These are phyloP conservation scores for Posidonia australis DNA, from an alignment of 106 monocot genomes.

Conservation along the genomic window DNA sequence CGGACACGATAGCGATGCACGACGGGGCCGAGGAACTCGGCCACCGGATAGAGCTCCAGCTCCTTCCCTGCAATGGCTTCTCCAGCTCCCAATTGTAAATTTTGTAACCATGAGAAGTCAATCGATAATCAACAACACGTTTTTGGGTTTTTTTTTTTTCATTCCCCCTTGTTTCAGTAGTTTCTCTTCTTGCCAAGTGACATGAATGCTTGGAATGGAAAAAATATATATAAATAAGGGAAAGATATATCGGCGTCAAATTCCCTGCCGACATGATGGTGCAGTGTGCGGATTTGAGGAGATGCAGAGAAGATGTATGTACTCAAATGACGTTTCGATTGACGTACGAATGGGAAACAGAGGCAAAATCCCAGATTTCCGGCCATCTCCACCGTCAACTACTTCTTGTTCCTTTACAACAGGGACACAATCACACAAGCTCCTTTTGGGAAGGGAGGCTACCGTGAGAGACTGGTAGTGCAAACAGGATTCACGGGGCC, in stretches of 20 bases:
- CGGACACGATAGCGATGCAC: background rate
- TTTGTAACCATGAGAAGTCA: too few species aligned
- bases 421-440: background rate
- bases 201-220: too few species aligned
- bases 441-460: too few species aligned
- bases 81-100: background rate
- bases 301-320: background rate
- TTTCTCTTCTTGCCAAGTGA: too few species aligned
- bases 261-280: background rate
- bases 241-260: too few species aligned
- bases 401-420: background rate
- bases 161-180: background rate
- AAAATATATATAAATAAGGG: too few species aligned
- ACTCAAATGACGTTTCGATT: conserved; percentile 8
- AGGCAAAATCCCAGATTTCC: conserved; percentile 7
- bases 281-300: background rate
- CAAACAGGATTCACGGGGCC: too few species aligned
- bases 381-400: background rate
- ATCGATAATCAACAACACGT: too few species aligned
- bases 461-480: too few species aligned
- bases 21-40: background rate
- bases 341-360: background rate
- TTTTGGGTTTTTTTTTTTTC: too few species aligned
- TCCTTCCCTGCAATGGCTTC: conserved; percentile 5
- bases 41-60: background rate